Evolutionary conservation across 805 yeast species (phyloP), one percentile per base, ranked within the genome.

Genomic region (Myxozyma mucilagina): DNA sequence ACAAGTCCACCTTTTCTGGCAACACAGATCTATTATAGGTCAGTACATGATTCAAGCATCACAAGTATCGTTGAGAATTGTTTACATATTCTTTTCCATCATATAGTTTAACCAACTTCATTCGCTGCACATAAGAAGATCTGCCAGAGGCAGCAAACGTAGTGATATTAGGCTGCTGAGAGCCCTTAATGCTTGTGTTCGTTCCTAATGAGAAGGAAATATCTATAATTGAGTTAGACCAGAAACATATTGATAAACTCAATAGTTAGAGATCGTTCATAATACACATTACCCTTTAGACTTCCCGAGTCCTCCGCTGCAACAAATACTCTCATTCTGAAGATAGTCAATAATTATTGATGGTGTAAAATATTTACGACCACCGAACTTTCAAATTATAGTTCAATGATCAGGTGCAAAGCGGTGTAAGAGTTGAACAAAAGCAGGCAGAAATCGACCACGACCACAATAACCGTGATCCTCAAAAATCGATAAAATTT

Each of bases 171-270:
- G 96, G 96, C 70, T 86, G 89, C 11, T 76, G 73, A 0, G 87
- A 87, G 38, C 82, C 81, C 69, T 86, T 84, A 45, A 79, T 77
- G 5, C 97, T 87, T 2, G 97, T 90, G 69, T 92, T 96, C 0
- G 93, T 86, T 0, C 92, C 93, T 54, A 80, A 76, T 18, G 76
- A 71, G 67, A 90, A 90, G 4, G 79, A 69, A 8, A 89, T 76
- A 70, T 86, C 90, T 71, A 31, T n/a, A n/a, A n/a, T n/a, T n/a
- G n/a, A n/a, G n/a, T n/a, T n/a, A n/a, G n/a, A n/a, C n/a, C n/a
- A n/a, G n/a, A n/a, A n/a, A n/a, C n/a, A n/a, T n/a, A n/a, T n/a
- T n/a, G n/a, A n/a, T n/a, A n/a, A n/a, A n/a, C n/a, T n/a, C n/a
- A n/a, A n/a, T n/a, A n/a, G n/a, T n/a, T n/a, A n/a, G n/a, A n/a